Percentiles rank a stretch among this genome's conserved stretches.
Evolutionary conservation across 257 asterid species (phyloP).

Genomic region (Gentiana straminea): DNA sequence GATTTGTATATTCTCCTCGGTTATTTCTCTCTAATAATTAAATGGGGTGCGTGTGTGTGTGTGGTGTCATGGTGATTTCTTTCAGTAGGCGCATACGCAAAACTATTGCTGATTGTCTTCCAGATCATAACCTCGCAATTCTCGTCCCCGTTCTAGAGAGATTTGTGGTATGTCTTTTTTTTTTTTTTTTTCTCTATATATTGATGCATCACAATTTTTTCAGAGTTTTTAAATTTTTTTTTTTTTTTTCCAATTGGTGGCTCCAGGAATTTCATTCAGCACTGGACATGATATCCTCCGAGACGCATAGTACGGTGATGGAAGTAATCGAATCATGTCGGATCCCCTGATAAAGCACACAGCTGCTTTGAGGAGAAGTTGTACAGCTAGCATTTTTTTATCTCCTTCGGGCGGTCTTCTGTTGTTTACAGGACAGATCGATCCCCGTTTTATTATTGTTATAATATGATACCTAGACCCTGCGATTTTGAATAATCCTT

Average conservation of each 20-base stretch:
- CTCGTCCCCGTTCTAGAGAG: slow-evolving; percentile 94
- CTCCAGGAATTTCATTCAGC: slow-evolving; percentile 65
- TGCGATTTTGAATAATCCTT: no score
- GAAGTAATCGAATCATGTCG: slow-evolving; percentile 79
- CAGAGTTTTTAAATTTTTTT: no score
- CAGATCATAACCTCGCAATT: slow-evolving; percentile 44
- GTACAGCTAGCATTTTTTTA: no score
- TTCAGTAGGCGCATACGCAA: slow-evolving; percentile 54
- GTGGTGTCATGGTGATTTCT: neutral
- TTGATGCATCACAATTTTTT: no score
- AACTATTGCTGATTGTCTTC: slow-evolving; percentile 61
- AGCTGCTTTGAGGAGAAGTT: no score
- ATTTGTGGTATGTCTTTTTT: slow-evolving; percentile 69
- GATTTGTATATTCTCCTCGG: neutral
- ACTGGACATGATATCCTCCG: slow-evolving; percentile 65
- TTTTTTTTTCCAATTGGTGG: neutral
- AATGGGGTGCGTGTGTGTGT: slow-evolving; percentile 7
- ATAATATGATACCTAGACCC: no score
- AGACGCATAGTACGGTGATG: slow-evolving; percentile 56
- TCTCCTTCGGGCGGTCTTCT: no score
- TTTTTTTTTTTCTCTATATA: no score
- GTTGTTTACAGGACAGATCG: no score
- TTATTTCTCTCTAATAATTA: slow-evolving; percentile 1
- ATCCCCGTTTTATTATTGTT: no score
- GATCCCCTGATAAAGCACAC: slow-evolving; percentile 27